Evolutionary conservation across 108 stramenopile species (phyloP).

Genomic region (Mediolabrus comicus): DNA sequence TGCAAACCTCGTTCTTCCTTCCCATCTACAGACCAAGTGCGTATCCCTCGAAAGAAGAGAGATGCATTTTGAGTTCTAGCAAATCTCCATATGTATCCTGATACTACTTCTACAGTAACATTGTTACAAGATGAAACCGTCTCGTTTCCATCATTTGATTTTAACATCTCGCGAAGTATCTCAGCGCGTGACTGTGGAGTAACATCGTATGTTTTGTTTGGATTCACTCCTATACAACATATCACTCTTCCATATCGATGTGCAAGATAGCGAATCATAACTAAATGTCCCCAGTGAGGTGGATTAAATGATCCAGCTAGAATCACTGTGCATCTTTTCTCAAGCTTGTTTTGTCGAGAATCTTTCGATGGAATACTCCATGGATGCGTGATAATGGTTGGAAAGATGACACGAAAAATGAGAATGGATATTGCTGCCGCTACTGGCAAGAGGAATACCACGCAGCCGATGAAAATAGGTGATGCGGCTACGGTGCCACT

Average conservation of each 20-base stretch:
- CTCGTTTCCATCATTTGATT: not conserved
- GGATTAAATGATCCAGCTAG: slow-evolving; percentile 88
- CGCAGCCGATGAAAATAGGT: not conserved
- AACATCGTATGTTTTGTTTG: slow-evolving; percentile 75
- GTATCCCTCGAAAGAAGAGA: slow-evolving; percentile 79
- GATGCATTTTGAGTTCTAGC: slow-evolving; percentile 57
- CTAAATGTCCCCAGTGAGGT: slow-evolving; percentile 81
- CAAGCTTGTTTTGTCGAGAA: slow-evolving; percentile 22
- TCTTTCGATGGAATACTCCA: slow-evolving; percentile 24
- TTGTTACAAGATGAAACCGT: slow-evolving; percentile 46
- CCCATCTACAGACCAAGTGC: slow-evolving; percentile 85
- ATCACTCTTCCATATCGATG: slow-evolving; percentile 69
- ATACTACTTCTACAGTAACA: slow-evolving; percentile 65
- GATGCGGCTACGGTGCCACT: not conserved
- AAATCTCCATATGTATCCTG: slow-evolving; percentile 85
- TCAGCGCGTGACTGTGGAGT: slow-evolving; percentile 64
- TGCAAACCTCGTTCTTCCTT: slow-evolving; percentile 69
- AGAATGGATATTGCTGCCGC: slow-evolving; percentile 2
- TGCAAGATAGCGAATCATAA: slow-evolving; percentile 75
- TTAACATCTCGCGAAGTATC: slow-evolving; percentile 51
- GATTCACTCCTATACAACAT: slow-evolving; percentile 79
- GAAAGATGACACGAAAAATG: slow-evolving; percentile 33
- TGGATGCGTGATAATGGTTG: slow-evolving; percentile 41
- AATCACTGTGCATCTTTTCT: slow-evolving; percentile 50
- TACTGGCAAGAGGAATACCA: not conserved